Evolutionary conservation across 352 stramenopile genomes (phyloP), one percentile per base, ranked within the genome.

Genomic region (Globisporangium heterothallicum): DNA sequence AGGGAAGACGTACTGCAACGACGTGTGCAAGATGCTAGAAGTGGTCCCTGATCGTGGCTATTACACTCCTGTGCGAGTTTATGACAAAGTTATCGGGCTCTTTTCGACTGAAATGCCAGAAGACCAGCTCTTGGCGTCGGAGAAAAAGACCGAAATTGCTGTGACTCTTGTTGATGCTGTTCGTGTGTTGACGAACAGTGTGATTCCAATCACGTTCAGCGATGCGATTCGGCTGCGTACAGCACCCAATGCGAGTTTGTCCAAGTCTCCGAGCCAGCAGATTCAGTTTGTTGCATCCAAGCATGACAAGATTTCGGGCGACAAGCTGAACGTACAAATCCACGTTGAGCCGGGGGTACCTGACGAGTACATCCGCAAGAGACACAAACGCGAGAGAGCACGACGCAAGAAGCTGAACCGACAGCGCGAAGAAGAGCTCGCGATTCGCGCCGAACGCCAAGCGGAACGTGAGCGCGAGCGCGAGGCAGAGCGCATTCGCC

Each of bases 131-230:
- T 66, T 92, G 6, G 24, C 70, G 21, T 91, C 74, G 0, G 84
- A 94, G 56, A 94, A 94, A 63, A 94, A 94, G 54, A 92, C 84
- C 0, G 84, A 94, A 57, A 89, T 94, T 24, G 80, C 73, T 5
- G 83, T 92, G 32, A 86, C 80, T n/a, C 66, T 93, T 35, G 84
- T 92, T 9, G 79, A 94, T 53, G 72, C 74, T 10, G 88, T 91
- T 45, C 78, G 78, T 4, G 62, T 61, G 2, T 57, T 77, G 29
- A 68, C 63, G 4, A 71, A 72, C 16, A 54, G 66, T 7, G 66
- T 72, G 27, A 91, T 89, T 22, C 61, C 72, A 7, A 91, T 94
- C 65, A 76, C 62, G 40, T 94, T 94, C 53, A 73, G 63, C 7
- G 68, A 90, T 53, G 70, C 75, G 1, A 56, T 91, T 38, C 68